Conservation (phyloP, 2,329 filamentous ascomycete species). For the Neophaeococcomyces mojaviensis region DNA sequence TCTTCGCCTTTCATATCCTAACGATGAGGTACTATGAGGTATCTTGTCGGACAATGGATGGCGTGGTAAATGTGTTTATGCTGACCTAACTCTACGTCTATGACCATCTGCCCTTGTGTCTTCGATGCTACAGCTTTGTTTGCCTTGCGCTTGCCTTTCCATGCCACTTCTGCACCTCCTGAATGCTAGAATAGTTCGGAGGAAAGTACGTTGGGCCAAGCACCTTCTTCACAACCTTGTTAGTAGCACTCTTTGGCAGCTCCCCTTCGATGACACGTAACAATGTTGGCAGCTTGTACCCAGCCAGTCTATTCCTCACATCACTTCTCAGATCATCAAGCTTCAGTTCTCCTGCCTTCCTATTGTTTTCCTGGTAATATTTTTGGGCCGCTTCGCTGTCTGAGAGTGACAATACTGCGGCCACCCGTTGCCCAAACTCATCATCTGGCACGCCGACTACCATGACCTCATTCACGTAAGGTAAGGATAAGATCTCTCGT, state of each 20-base stretch:
- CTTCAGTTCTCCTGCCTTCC: slow-evolving; percentile 23
- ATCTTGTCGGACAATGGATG: too few relatives aligned
- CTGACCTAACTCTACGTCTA: too few relatives aligned
- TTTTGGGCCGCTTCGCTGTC: slow-evolving; percentile 18
- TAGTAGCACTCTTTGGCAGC: slow-evolving; percentile 42
- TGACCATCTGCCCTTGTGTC: too few relatives aligned
- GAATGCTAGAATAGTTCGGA: slow-evolving; percentile 24
- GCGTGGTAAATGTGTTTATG: too few relatives aligned
- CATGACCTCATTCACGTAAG: slow-evolving; percentile 42
- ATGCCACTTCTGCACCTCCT: slow-evolving; percentile 27
- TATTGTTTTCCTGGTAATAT: slow-evolving; percentile 16
- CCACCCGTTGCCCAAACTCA: slow-evolving; percentile 44
- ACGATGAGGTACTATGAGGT: too few relatives aligned
- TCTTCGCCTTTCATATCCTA: too few relatives aligned
- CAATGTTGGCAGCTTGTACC: slow-evolving; percentile 45
- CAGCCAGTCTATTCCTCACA: slow-evolving; percentile 37
- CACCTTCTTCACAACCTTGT: slow-evolving; percentile 46
- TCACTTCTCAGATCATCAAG: slow-evolving; percentile 39
- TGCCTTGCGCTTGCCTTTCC: slow-evolving; percentile 11
- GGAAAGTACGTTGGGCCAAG: slow-evolving; percentile 35
- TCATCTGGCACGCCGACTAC: slow-evolving; percentile 43
- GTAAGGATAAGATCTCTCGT: slow-evolving; percentile 39
- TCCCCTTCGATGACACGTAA: slow-evolving; percentile 38
- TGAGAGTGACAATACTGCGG: slow-evolving; percentile 31
- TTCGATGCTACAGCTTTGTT: slow-evolving; percentile 13